Base-by-base conservation (phyloP, 148 eudicot species). In the Vaccinium corymbosum region DNA sequence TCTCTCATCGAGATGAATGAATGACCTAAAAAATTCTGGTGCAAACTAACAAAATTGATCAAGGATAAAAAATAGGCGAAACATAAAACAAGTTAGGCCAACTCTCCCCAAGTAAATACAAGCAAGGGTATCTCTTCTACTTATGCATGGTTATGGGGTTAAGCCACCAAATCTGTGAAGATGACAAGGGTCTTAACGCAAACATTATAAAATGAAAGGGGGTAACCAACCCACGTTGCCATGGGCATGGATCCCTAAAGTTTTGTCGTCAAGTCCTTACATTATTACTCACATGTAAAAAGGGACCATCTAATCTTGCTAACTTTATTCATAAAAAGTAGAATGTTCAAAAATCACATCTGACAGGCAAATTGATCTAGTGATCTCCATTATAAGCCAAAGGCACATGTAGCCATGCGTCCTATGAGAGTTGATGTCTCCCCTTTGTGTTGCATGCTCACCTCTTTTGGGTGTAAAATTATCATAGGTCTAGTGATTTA, bases 211-310 rank as follows among this genome's bases (percentile, higher is more conserved):
- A 3, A 70, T 25, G 55, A 32, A 20, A 81, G 27, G 27, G 15
- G 46, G 4, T 29, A 22, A 25, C 46, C 62, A 17, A 22, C 2
- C 25, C 52, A 76, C 25, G 5, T 32, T 38, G 76, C 51, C 19
- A 32, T 52, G 55, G 46, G 62, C 57, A 13, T 73, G 14, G 59
- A 68, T 62, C 55, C 85, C 51, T 56, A 22, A 29, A 77, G 78
- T 20, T 59, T 77, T 83, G 85, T 83, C 81, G 7, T 55, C 27
- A 56, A 75, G 83, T 27, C 48, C 11, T 82, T n/a, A 2, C 27
- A 78, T 78, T 78, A 2, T 53, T 7, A 29, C 15, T 4, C 8
- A 53, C 9, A 13, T 81, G 32, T 1, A 70, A 70, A 70, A 42
- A 81, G 55, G 49, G 19, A 64, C 9, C 29, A 32, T 27, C 42